Evolutionary conservation across 331 rosid genomes (phyloP).

Genomic region (Pyracantha coccinea): DNA sequence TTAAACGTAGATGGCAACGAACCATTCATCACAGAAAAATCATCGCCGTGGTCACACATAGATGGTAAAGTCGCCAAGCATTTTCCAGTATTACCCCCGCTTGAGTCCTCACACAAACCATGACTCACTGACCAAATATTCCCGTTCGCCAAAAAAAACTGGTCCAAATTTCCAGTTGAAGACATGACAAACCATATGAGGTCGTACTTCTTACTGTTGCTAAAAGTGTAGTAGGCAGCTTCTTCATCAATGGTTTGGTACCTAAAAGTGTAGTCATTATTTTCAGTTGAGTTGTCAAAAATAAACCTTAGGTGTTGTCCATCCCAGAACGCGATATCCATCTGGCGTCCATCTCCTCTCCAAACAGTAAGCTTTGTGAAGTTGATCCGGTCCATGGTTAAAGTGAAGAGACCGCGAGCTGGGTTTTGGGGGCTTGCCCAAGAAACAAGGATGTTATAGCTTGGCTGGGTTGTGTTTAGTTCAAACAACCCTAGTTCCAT

Average conservation of each 20-base stretch:
- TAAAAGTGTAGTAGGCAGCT: constrained; percentile 4
- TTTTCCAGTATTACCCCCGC: background rate
- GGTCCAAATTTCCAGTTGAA: constrained; percentile 3
- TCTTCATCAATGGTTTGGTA: background rate
- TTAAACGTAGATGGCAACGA: background rate
- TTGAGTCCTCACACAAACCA: background rate
- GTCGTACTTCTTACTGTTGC: background rate
- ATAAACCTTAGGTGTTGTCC: background rate
- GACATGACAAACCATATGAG: constrained; percentile 15
- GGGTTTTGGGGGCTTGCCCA: constrained; percentile 10
- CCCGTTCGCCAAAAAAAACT: background rate
- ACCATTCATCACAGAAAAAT: constrained; percentile 10
- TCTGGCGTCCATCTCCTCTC: background rate
- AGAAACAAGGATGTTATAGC: background rate
- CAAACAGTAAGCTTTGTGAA: background rate
- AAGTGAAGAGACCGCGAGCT: background rate
- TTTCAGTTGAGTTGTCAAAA: background rate
- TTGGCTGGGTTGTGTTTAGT: background rate
- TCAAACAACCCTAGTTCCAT: constrained; percentile 10
- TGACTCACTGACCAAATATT: constrained; percentile 2
- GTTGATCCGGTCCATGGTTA: background rate
- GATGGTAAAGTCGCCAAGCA: constrained; percentile 5
- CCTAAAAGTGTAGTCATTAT: constrained; percentile 10
- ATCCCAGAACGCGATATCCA: constrained; percentile 8
- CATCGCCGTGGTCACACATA: background rate